These are phyloP conservation scores for Grigorovia transvaalensis DNA, from an alignment of 805 yeast species.

Conservation along the genomic window DNA sequence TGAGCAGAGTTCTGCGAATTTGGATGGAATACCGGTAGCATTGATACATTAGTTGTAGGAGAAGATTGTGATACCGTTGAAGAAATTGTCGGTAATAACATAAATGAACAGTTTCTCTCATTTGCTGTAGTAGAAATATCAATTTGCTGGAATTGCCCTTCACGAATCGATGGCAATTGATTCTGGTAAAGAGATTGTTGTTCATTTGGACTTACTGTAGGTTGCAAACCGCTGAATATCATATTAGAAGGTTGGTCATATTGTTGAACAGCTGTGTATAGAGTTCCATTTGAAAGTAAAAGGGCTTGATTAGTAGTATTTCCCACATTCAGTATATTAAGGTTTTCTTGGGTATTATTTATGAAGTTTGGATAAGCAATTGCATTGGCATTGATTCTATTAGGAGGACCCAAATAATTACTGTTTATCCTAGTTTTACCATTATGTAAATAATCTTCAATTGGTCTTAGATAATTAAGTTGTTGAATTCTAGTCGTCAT, in stretches of 20 bases:
- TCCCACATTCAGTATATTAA: background rate
- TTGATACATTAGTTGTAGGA: background rate
- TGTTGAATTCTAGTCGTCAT: background rate
- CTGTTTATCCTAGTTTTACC: background rate
- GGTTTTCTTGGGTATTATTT: background rate
- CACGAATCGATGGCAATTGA: background rate
- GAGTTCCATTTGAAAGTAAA: background rate
- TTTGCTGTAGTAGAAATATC: background rate
- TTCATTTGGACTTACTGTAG: background rate
- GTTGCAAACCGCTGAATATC: background rate
- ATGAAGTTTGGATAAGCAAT: background rate
- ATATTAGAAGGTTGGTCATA: background rate
- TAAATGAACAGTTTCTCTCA: background rate
- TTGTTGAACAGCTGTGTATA: background rate
- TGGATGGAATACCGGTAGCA: background rate
- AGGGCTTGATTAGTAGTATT: background rate
- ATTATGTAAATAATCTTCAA: background rate
- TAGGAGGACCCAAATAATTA: background rate
- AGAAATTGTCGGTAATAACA: background rate
- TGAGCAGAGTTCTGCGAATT: background rate
- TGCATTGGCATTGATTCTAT: background rate
- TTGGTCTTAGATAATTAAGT: background rate
- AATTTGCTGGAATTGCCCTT: background rate
- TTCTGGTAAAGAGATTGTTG: background rate
- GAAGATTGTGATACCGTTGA: background rate